Conservation (phyloP, 2,329 filamentous ascomycete genomes). For the Xylariales sp. region DNA sequence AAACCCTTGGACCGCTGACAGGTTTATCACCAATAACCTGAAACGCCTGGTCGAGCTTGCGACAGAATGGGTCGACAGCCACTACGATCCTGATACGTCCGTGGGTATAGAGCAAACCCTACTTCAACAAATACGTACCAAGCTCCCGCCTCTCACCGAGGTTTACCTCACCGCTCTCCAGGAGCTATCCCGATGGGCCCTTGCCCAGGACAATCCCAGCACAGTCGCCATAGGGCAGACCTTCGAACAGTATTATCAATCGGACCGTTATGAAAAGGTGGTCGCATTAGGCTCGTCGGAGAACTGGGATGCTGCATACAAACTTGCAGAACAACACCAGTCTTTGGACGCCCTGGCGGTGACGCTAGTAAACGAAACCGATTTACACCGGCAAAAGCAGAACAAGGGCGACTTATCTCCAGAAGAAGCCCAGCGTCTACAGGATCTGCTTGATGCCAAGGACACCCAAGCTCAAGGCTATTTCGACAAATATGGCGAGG, state of each 20-base stretch:
- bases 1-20: constrained; percentile 80
- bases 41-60: constrained; percentile 57
- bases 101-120: constrained; percentile 29
- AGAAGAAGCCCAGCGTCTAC: constrained; percentile 33
- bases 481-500: constrained; percentile 61
- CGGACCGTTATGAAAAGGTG: constrained; percentile 48
- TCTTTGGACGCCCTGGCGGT: constrained; percentile 52
- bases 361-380: constrained; percentile 50
- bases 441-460: constrained; percentile 40
- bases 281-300: constrained; percentile 49
- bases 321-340: constrained; percentile 53
- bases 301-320: constrained; percentile 54
- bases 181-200: constrained; percentile 48
- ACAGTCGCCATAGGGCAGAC: constrained; percentile 37
- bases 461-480: constrained; percentile 43
- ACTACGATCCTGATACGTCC: constrained; percentile 28
- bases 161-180: constrained; percentile 50
- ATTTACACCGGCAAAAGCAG: constrained; percentile 33
- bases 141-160: constrained; percentile 48
- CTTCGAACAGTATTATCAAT: constrained; percentile 43
- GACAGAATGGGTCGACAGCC: constrained; percentile 49
- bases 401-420: constrained; percentile 28
- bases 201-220: constrained; percentile 39
- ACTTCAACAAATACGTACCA: constrained; percentile 41
- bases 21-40: constrained; percentile 56